Conservation (phyloP, 2,329 filamentous ascomycete species). For the Uncinocarpus reesii region DNA sequence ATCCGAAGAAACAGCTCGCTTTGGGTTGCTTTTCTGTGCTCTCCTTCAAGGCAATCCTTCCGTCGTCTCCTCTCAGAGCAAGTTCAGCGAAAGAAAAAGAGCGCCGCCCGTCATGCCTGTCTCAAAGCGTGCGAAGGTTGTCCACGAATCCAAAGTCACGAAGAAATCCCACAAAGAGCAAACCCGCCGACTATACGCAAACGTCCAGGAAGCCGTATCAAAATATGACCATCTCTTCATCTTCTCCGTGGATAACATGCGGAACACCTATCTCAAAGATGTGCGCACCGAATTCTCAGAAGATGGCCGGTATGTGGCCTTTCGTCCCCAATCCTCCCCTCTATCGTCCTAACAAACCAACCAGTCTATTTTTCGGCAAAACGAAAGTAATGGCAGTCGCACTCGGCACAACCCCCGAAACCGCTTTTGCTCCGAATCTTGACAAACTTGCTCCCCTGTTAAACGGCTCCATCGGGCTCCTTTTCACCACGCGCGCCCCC, state of each 20-base stretch:
- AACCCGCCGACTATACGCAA: conserved; percentile 76
- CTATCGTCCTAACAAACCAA: no score
- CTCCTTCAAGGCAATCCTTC: background rate
- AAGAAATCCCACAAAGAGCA: conserved; percentile 89
- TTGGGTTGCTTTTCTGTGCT: background rate
- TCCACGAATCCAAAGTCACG: conserved; percentile 80
- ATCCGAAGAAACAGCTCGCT: background rate
- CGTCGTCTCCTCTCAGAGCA: background rate
- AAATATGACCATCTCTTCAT: conserved; percentile 87
- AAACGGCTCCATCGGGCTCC: conserved; percentile 71
- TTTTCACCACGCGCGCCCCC: conserved; percentile 74
- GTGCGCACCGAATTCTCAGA: conserved; percentile 70
- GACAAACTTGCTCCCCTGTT: conserved; percentile 60
- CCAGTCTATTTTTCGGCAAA: conserved; percentile 93
- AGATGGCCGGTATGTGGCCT: conserved; percentile 56
- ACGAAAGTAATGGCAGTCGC: conserved; percentile 98
- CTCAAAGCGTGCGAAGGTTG: conserved; percentile 82
- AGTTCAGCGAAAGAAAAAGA: background rate
- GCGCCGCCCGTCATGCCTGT: conserved; percentile 60
- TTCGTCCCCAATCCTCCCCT: background rate
- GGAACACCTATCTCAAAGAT: conserved; percentile 89
- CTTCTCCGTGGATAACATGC: conserved; percentile 92
- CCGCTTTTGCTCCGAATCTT: conserved; percentile 71
- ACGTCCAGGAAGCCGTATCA: conserved; percentile 74
- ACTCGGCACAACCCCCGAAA: conserved; percentile 65